These are phyloP conservation scores for Cyberlindnera petersonii DNA, from an alignment of 805 yeast species.

Conservation along the genomic window DNA sequence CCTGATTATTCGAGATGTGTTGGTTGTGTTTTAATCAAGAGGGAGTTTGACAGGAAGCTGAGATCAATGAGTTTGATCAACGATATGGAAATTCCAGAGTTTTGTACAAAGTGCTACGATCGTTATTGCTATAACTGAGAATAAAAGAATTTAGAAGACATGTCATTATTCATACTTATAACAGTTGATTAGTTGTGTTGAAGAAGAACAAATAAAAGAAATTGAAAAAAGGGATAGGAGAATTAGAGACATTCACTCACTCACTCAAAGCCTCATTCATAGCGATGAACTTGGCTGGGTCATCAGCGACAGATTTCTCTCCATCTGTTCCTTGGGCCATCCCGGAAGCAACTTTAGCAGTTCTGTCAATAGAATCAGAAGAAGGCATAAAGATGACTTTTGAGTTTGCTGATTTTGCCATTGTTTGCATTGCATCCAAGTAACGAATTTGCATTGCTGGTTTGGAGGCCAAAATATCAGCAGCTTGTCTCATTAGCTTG, in stretches of 20 bases:
- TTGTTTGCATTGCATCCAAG: slow-evolving; percentile 72
- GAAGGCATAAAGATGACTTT: slow-evolving; percentile 73
- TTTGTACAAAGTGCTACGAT: slow-evolving; percentile 36
- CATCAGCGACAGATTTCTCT: neutral
- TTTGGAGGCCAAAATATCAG: slow-evolving; percentile 68
- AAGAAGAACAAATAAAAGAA: neutral
- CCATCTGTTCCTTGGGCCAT: neutral
- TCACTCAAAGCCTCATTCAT: slow-evolving; percentile 5
- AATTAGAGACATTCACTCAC: neutral
- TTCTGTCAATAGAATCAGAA: slow-evolving; percentile 36
- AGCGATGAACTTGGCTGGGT: slow-evolving; percentile 6
- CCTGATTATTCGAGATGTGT: slow-evolving; percentile 43
- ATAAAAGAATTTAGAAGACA: too few relatives aligned
- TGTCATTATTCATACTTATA: too few relatives aligned
- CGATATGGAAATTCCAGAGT: slow-evolving; percentile 27
- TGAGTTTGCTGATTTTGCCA: slow-evolving; percentile 60
- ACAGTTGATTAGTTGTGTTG: too few relatives aligned
- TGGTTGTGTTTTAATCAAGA: slow-evolving; percentile 53
- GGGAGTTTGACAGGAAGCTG: slow-evolving; percentile 43
- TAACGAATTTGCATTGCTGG: slow-evolving; percentile 78
- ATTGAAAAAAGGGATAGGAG: neutral
- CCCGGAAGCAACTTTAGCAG: slow-evolving; percentile 10
- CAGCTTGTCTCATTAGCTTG: slow-evolving; percentile 73
- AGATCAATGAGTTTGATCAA: slow-evolving; percentile 21
- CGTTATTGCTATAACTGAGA: slow-evolving; percentile 37